These are phyloP conservation scores for Nakataea oryzae DNA, from an alignment of 2,329 filamentous ascomycete genomes.

Conservation along the genomic window DNA sequence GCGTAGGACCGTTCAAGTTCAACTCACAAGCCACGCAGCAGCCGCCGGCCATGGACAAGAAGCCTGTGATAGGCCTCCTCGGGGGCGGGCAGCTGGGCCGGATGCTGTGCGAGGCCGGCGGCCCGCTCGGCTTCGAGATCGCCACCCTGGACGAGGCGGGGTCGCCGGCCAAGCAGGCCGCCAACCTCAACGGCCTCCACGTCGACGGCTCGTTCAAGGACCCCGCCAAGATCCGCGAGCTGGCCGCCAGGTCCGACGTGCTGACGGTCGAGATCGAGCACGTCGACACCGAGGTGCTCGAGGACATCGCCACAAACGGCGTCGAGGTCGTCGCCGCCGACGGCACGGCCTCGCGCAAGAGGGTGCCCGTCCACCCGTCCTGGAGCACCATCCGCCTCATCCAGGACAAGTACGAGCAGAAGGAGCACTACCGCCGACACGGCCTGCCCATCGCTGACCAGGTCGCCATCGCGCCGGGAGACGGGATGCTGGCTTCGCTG, in stretches of 20 bases:
- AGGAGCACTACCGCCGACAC: conserved; percentile 61
- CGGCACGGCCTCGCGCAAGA: conserved; percentile 28
- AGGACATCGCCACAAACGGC: conserved; percentile 63
- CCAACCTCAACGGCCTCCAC: conserved; percentile 52
- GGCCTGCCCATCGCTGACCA: conserved; percentile 66
- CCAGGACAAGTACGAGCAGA: conserved; percentile 89
- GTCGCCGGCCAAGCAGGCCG: conserved; percentile 74
- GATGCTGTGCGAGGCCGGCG: conserved; percentile 86
- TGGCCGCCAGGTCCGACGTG: conserved; percentile 69
- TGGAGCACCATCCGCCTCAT: conserved; percentile 82
- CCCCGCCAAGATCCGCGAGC: conserved; percentile 61
- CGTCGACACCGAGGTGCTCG: conserved; percentile 79
- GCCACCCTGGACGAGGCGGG: conserved; percentile 69
- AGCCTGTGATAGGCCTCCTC: conserved; percentile 39
- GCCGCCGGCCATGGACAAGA: conserved; percentile 2
- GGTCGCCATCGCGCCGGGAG: conserved; percentile 45
- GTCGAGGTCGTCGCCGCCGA: conserved; percentile 38
- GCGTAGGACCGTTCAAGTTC: neutral
- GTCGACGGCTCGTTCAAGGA: conserved; percentile 85
- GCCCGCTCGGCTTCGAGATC: conserved; percentile 62
- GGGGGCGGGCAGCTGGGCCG: conserved; percentile 71
- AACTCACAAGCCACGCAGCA: neutral
- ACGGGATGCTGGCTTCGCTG: conserved; percentile 50
- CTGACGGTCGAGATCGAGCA: conserved; percentile 94
- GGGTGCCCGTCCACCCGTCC: conserved; percentile 62